Percentiles rank a stretch among this genome's conserved stretches.
Conservation (phyloP, 208 protist genomes). For the Trypanosoma avium region DNA sequence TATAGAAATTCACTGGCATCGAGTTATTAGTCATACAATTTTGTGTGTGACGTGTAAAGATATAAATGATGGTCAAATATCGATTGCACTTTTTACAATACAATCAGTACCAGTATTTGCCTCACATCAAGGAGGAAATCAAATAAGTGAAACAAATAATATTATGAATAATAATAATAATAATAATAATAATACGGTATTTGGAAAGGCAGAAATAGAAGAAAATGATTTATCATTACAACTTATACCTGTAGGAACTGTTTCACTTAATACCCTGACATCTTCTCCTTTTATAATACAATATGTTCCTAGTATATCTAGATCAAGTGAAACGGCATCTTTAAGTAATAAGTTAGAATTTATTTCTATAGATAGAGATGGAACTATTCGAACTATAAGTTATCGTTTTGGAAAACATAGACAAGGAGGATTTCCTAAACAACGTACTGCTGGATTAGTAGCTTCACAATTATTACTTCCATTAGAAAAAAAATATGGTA, state of each 20-base stretch:
- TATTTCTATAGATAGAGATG: slow-evolving; percentile 67
- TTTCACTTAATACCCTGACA: slow-evolving; percentile 17
- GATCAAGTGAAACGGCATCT: slow-evolving; percentile 33
- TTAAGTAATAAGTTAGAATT: slow-evolving; percentile 64
- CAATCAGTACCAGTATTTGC: slow-evolving; percentile 38
- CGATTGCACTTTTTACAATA: slow-evolving; percentile 67
- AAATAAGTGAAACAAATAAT: too few species aligned
- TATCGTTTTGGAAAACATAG: slow-evolving; percentile 66
- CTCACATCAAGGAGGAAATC: slow-evolving; percentile 25
- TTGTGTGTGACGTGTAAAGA: slow-evolving; percentile 72
- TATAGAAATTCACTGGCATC: slow-evolving; percentile 61
- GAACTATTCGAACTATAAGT: slow-evolving; percentile 64
- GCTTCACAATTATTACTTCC: slow-evolving; percentile 51
- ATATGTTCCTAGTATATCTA: slow-evolving; percentile 54
- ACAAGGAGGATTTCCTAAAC: slow-evolving; percentile 59
- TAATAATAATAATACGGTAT: too few species aligned
- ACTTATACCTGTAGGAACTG: slow-evolving; percentile 24
- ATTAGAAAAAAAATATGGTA: slow-evolving; percentile 51
- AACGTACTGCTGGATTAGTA: slow-evolving; percentile 41
- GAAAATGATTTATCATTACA: slow-evolving; percentile 18
- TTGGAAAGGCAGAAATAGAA: too few species aligned
- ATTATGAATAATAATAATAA: too few species aligned
- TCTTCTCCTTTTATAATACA: slow-evolving; percentile 32
- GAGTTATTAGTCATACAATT: slow-evolving; percentile 56
- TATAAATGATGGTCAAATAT: slow-evolving; percentile 32